Percentiles rank a stretch among this genome's conserved stretches.
Conservation (phyloP, 371 early-diverging fungal species). For the Blakeslea trispora region DNA sequence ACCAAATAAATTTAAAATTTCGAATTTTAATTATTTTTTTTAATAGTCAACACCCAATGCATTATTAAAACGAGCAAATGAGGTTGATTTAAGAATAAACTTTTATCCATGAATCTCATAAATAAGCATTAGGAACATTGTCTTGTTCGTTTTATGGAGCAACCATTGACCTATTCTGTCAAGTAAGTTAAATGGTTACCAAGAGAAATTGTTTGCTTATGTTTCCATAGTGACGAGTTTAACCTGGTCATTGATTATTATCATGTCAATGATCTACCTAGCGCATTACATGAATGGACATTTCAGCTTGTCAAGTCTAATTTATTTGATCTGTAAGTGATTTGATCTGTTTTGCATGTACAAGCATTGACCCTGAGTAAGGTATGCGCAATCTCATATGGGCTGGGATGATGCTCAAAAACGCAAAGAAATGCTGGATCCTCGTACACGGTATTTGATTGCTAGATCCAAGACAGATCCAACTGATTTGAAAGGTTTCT, state of each 20-base stretch:
- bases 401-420: conserved; percentile 60
- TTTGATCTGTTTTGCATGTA: too few relatives aligned
- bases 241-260: conserved; percentile 47
- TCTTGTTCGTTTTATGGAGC: conserved; percentile 31
- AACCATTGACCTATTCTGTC: conserved; percentile 27
- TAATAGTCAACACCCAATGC: conserved; percentile 11
- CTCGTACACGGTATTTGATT: conserved; percentile 52
- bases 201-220: not conserved
- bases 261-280: conserved; percentile 44
- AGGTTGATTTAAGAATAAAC: conserved; percentile 4
- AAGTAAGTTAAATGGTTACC: conserved; percentile 1
- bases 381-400: conserved; percentile 55
- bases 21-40: not conserved
- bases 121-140: conserved; percentile 21
- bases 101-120: not conserved
- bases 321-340: conserved; percentile 54
- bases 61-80: conserved; percentile 20
- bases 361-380: too few relatives aligned
- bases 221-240: conserved; percentile 14
- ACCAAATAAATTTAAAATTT: not conserved
- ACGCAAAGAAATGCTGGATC: conserved; percentile 49
- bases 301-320: conserved; percentile 58
- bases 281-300: conserved; percentile 41
- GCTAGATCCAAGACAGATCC: conserved; percentile 42
- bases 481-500: conserved; percentile 45